Evolutionary conservation across 805 yeast genomes (phyloP), one percentile per base, ranked within the genome.

Genomic region (Saccharomycopsis oosterbeekiorum): DNA sequence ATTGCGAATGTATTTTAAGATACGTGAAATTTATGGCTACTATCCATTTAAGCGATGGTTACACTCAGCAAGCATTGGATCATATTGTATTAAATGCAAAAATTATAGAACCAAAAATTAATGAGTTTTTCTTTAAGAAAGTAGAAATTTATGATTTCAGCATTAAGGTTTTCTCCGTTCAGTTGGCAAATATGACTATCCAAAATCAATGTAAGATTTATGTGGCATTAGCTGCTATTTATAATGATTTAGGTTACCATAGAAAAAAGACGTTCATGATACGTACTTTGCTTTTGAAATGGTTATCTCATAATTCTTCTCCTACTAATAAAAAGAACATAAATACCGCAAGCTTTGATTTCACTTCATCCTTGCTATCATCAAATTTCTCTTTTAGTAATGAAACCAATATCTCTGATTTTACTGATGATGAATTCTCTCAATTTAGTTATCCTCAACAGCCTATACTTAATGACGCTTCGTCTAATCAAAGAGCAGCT

Each of bases 201-300:
- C 67, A 73, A 10, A 80, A 84, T 6, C 91, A 86, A 67, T 78
- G 85, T 60, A 75, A 81, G 53, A 78, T 91, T 0, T 85, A 86
- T 69, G 78, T 85, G 21, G 79, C 87, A 0, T 73, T 92, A 64
- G 86, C 94, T 0, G 69, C 82, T 1, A 73, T 89, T 0, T 90
- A 85, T 70, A 76, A 81, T 1, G 80, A 79, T 37, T 75, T 90
- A 56, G 84, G 84, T 0, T 77, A 87, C 68, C 60, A 69, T 11
- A 77, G 97, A 64, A 92, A 91, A 67, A 78, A 84, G 65, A 83
- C 88, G 0, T 83, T 92, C 64, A 78, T 88, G 43, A 71, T 90
- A 2, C 79, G 91, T 55, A 80, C 84, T n/a, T 72, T 91, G 37
- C 72, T 92, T 29, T 78, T 80, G 6, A 73, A 82, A 1, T 67